These are phyloP conservation scores for Strobilomyces dryophilus DNA, from an alignment of 768 basidiomycete genomes.

Conservation along the genomic window DNA sequence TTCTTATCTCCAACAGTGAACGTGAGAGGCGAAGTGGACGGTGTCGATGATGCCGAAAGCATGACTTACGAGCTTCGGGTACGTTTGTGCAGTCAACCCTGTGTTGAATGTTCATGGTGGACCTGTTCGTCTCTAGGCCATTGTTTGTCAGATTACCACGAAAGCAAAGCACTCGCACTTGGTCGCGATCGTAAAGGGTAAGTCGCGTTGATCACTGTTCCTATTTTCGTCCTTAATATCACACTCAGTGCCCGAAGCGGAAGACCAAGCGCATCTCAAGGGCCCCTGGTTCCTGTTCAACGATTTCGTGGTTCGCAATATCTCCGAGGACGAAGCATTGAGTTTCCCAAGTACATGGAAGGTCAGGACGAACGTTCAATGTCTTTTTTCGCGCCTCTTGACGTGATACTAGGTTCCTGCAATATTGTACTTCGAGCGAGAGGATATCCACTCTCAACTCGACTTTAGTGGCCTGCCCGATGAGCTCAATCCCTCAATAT, in stretches of 20 bases:
- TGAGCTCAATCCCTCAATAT: slow-evolving; percentile 65
- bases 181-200: slow-evolving; percentile 83
- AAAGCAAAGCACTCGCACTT: slow-evolving; percentile 78
- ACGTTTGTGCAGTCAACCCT: slow-evolving; percentile 22
- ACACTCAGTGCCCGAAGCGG: slow-evolving; percentile 63
- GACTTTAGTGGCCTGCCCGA: slow-evolving; percentile 65
- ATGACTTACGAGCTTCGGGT: slow-evolving; percentile 74
- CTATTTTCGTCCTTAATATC: neutral
- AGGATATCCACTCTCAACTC: slow-evolving; percentile 52
- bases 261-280: slow-evolving; percentile 34
- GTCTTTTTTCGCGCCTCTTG: neutral
- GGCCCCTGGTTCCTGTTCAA: slow-evolving; percentile 95
- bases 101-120: neutral
- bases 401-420: slow-evolving; percentile 62
- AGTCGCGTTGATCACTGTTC: neutral
- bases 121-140: slow-evolving; percentile 45
- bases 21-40: slow-evolving; percentile 57
- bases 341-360: slow-evolving; percentile 92
- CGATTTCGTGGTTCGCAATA: slow-evolving; percentile 86
- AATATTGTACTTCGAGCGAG: slow-evolving; percentile 84
- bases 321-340: slow-evolving; percentile 83
- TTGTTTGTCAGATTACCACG: slow-evolving; percentile 74
- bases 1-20: slow-evolving; percentile 60
- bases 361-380: slow-evolving; percentile 39
- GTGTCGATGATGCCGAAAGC: slow-evolving; percentile 49